phyloP scores from a whole-genome alignment of 2,329 filamentous ascomycete genomes.

The Calonectria montana region DNA sequence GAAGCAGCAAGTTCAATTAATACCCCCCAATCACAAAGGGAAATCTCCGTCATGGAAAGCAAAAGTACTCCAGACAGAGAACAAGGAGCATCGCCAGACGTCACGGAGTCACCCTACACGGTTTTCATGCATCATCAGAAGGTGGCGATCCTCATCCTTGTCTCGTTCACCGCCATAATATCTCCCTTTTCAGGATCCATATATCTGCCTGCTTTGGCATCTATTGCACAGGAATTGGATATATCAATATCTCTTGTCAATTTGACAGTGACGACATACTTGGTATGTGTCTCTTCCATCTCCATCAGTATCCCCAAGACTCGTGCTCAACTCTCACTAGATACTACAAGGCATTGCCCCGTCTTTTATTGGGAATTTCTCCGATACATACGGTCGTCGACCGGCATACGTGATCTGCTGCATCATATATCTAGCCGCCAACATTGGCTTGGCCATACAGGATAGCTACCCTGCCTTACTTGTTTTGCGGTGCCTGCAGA shows the following conservation, averaged over 20 bases:
- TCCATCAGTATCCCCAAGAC: no score
- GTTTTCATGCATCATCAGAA: slow-evolving; percentile 8
- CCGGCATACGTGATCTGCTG: slow-evolving; percentile 58
- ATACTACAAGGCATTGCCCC: slow-evolving; percentile 10
- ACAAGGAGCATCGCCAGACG: neutral
- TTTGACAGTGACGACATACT: slow-evolving; percentile 51
- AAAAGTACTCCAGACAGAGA: neutral
- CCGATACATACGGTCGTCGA: slow-evolving; percentile 57
- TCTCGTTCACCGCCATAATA: slow-evolving; percentile 26
- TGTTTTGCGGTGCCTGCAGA: slow-evolving; percentile 58
- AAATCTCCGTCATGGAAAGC: neutral
- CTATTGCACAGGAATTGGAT: slow-evolving; percentile 32
- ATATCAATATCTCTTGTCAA: slow-evolving; percentile 45
- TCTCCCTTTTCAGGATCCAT: slow-evolving; percentile 32
- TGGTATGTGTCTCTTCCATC: neutral
- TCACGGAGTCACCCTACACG: neutral
- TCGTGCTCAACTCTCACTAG: neutral
- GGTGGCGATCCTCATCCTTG: slow-evolving; percentile 9
- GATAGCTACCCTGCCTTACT: slow-evolving; percentile 56
- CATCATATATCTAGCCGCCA: slow-evolving; percentile 58
- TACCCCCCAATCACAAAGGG: no score
- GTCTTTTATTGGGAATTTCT: slow-evolving; percentile 8
- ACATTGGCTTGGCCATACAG: slow-evolving; percentile 56
- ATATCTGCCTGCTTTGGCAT: slow-evolving; percentile 39
- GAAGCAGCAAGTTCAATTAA: no score